Base-by-base conservation (phyloP, 805 yeast species). In the Saccharomyces jurei region DNA sequence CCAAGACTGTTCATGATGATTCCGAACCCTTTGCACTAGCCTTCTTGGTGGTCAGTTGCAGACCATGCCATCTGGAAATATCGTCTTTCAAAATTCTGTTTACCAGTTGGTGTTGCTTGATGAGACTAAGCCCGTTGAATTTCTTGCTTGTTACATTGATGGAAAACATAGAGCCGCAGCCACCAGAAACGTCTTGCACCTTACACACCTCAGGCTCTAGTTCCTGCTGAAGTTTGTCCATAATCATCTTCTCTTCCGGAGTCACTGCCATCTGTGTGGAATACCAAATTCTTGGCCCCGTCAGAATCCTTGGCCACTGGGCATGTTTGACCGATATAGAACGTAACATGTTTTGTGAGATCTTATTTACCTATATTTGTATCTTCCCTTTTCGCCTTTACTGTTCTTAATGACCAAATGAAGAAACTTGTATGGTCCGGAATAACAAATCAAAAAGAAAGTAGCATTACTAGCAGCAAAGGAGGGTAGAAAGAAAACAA, bases 101-200 rank as follows among this genome's bases (percentile, higher is more conserved):
- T 14, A 94, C 98, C 60, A 92, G 69, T 56, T 96, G 79, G 65
- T 94, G 99, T 69, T 94, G 99, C 66, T 90, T 91, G 60, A 94
- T 78, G 83, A 89, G 89, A 1, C 88, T 75, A 48, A 88, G 66
- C 0, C 96, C 96, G 61, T 86, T 82, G 72, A 94, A 94, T 63
- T 81, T 74, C 1, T 75, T 77, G 52, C 94, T 83, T 49, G 83
- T 86, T 17, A 94, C 80, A 55, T 77, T 74, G 51, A 94, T 92
- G 50, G 96, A 89, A 72, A 89, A 94, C 99, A 94, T 94, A 6
- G 97, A 90, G 0, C 99, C 99, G 72, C 99, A 94, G 0, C 99
- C 99, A 21, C 92, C 98, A 28, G 94, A 84, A 8, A 92, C 83
- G 67, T 92, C 98, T 59, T 77, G 75, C 6, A 92, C 97, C 28